Evolutionary conservation across 192 early-diverging fungal genomes (phyloP), one percentile per base, ranked within the genome.

Genomic region (Coemansia reversa): DNA sequence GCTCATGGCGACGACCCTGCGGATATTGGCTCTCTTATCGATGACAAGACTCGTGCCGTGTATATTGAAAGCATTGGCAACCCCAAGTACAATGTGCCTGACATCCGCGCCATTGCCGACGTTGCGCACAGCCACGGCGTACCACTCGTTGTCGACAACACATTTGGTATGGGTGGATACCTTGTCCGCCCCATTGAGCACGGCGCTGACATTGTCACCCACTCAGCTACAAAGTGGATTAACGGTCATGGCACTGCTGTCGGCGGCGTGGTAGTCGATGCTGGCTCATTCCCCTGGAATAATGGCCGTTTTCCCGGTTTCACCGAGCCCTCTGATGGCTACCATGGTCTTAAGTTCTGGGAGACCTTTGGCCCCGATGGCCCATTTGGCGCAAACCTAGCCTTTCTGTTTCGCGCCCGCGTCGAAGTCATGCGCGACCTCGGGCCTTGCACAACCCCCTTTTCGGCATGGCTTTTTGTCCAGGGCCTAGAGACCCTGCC

Each of bases 91-190:
- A 88, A 89, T 71, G 87, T 97, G 5, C 91, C 94, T 7, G 93
- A 97, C 60, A 91, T 96, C 69, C 79, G 81, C 55, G 90, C 84
- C 18, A 89, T 97, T 55, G 88, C 94, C 23, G 85, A 90, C 42
- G 81, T 91, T 24, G 90, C 90, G 47, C 91, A 97, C 60, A 78
- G 83, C 19, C 85, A 89, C 54, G 93, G 93, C 22, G 81, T 97
- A 42, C 95, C 95, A 45, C 79, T 97, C 51, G 84, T 97, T 57
- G 95, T 97, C 24, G 95, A 97, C 83, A 97, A 97, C 84, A 97
- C 95, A 0, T 97, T 96, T 73, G 95, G 95, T 62, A 91, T 91
- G 57, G 94, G 92, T 55, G 91, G 90, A 16, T 93, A 90, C 73
- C 69, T 92, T 42, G 75, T 86, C 28, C 85, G 86, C n/a, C 95